Percentiles rank a stretch among this genome's conserved stretches.
These are phyloP conservation scores for Colletotrichum tamarilloi DNA, from an alignment of 2,329 filamentous ascomycete genomes.

Conservation along the genomic window DNA sequence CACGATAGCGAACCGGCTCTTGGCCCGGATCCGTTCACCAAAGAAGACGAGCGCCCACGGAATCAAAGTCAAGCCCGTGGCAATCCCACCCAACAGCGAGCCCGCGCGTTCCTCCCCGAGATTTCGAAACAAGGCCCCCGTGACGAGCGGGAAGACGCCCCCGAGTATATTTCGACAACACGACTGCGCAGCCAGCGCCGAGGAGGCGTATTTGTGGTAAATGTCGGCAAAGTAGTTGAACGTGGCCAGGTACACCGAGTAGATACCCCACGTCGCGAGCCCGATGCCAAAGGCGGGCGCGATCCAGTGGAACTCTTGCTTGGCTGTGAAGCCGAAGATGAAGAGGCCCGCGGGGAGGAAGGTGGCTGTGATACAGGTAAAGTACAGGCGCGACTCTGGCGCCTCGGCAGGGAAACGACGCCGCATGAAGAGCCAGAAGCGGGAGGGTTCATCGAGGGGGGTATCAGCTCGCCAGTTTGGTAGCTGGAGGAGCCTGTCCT, in stretches of 20 bases:
- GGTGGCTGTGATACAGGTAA: slow-evolving; percentile 79
- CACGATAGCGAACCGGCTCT: slow-evolving; percentile 77
- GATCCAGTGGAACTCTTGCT: slow-evolving; percentile 74
- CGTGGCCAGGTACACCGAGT: slow-evolving; percentile 85
- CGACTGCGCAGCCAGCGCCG: slow-evolving; percentile 85
- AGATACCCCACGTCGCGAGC: slow-evolving; percentile 86
- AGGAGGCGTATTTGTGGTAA: slow-evolving; percentile 87
- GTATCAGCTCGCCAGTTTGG: slow-evolving; percentile 48
- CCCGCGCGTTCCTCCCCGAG: slow-evolving; percentile 79
- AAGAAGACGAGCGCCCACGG: slow-evolving; percentile 88
- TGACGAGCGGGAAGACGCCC: slow-evolving; percentile 84
- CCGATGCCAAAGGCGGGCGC: slow-evolving; percentile 76
- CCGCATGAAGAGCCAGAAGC: slow-evolving; percentile 59
- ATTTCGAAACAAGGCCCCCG: slow-evolving; percentile 76
- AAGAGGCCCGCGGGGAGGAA: slow-evolving; percentile 85
- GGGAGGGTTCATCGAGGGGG: slow-evolving; percentile 44
- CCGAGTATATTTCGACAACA: slow-evolving; percentile 88
- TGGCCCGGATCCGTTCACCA: slow-evolving; percentile 78
- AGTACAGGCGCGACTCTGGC: slow-evolving; percentile 86
- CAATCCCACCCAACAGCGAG: slow-evolving; percentile 80
- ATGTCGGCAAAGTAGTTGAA: slow-evolving; percentile 95
- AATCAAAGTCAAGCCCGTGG: slow-evolving; percentile 76
- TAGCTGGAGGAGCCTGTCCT: slow-evolving; percentile 73
- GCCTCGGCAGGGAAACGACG: slow-evolving; percentile 60
- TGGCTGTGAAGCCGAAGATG: slow-evolving; percentile 80